These are phyloP conservation scores for Sporothrix brunneoviolacea DNA, from an alignment of 2,329 filamentous ascomycete genomes.

Conservation along the genomic window DNA sequence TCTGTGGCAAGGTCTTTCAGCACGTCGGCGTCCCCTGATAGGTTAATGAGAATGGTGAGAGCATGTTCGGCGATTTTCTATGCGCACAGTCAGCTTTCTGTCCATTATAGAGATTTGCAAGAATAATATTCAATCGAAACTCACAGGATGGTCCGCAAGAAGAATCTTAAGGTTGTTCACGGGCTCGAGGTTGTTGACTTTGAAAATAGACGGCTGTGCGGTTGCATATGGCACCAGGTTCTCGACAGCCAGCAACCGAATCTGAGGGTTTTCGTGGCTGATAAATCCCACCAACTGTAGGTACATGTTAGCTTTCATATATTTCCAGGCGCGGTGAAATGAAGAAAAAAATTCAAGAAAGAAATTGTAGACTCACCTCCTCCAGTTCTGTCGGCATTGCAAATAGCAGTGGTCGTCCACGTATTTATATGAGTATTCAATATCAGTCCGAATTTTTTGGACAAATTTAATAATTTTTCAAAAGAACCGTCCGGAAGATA, in stretches of 20 bases:
- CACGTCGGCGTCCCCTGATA: constrained; percentile 70
- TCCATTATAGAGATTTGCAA: too few species aligned
- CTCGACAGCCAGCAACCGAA: constrained; percentile 78
- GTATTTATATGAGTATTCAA: too few species aligned
- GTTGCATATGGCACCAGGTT: constrained; percentile 79
- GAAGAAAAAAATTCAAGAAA: not conserved
- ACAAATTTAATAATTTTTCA: too few species aligned
- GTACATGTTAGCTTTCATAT: constrained; percentile 1
- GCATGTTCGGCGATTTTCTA: constrained; percentile 90
- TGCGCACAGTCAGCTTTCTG: not conserved
- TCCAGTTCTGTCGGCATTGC: constrained; percentile 71
- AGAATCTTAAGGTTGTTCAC: constrained; percentile 83
- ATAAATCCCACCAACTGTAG: constrained; percentile 84
- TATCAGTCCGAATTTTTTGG: too few species aligned
- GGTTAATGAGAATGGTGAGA: constrained; percentile 81
- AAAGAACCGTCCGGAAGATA: too few species aligned
- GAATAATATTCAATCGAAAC: constrained; percentile 29
- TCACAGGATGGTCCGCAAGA: constrained; percentile 72
- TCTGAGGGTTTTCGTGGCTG: constrained; percentile 83
- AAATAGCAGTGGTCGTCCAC: too few species aligned
- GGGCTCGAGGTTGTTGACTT: constrained; percentile 67
- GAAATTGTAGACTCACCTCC: constrained; percentile 46
- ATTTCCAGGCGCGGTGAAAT: too few species aligned
- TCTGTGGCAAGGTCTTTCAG: constrained; percentile 68
- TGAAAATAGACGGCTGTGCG: constrained; percentile 73